Percentiles rank a stretch among this genome's conserved stretches.
These are phyloP conservation scores for Cicer chorassanicum DNA, from an alignment of 306 rosid species.

Conservation along the genomic window DNA sequence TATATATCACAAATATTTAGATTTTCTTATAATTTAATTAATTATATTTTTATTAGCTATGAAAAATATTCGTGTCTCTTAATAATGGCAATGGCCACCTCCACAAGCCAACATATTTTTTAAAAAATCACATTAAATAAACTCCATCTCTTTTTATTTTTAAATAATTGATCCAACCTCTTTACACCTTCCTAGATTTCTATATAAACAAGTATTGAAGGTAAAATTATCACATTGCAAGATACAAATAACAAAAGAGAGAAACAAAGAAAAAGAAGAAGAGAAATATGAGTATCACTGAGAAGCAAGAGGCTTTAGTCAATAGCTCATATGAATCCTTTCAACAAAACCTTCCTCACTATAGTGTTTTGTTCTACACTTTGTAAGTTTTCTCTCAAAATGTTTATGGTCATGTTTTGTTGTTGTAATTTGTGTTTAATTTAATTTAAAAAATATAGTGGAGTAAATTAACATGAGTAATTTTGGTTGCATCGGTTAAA, in stretches of 20 bases:
- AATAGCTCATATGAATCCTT: conserved; percentile 36
- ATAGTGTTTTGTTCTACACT: conserved; percentile 38
- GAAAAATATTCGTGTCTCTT: not conserved
- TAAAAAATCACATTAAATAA: not conserved
- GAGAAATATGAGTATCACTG: conserved; percentile 23
- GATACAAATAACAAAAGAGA: not conserved
- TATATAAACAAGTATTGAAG: not conserved
- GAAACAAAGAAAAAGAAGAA: not conserved
- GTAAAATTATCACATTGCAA: not conserved
- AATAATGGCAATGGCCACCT: not conserved
- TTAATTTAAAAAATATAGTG: not conserved
- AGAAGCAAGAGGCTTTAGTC: conserved; percentile 43
- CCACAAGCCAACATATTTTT: not conserved
- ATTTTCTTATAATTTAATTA: too few relatives aligned
- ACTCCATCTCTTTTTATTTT: too few relatives aligned
- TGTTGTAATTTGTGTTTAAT: not conserved
- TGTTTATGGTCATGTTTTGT: not conserved
- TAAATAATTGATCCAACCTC: not conserved
- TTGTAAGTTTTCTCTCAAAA: conserved; percentile 12
- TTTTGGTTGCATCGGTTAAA: not conserved
- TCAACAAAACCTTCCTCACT: conserved; percentile 19
- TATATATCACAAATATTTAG: too few relatives aligned
- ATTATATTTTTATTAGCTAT: not conserved
- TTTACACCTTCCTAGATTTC: not conserved
- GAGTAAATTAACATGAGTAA: not conserved